Evolutionary conservation across 2,329 filamentous ascomycete species (phyloP).

Genomic region (Trichoderma brevicompactum): DNA sequence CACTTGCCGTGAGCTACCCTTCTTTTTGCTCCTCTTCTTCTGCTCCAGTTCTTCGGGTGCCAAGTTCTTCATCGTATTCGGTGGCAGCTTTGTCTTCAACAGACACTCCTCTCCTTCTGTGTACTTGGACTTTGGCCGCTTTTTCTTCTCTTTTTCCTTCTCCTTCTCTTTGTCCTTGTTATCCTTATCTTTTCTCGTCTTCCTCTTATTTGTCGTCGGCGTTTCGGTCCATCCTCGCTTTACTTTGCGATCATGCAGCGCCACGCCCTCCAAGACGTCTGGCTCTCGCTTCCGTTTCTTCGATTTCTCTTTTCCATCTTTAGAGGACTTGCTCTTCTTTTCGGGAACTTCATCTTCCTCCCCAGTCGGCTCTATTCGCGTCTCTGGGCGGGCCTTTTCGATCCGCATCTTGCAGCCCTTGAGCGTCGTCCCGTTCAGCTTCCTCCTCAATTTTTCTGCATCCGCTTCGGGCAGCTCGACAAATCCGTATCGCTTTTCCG

Average conservation of each 20-base stretch:
- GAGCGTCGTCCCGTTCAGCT: conserved; percentile 82
- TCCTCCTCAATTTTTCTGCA: conserved; percentile 89
- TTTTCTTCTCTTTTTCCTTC: conserved; percentile 61
- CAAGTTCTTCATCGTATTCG: conserved; percentile 50
- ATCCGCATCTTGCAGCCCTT: conserved; percentile 85
- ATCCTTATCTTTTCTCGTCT: conserved; percentile 52
- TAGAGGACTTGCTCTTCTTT: conserved; percentile 44
- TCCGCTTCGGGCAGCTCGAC: conserved; percentile 80
- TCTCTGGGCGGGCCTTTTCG: conserved; percentile 72
- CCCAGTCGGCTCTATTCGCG: conserved; percentile 43
- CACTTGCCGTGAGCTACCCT: conserved; percentile 56
- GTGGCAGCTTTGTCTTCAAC: conserved; percentile 77
- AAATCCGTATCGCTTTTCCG: conserved; percentile 88
- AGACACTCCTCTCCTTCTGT: conserved; percentile 80
- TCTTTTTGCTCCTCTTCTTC: conserved; percentile 66
- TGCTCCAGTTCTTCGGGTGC: conserved; percentile 49
- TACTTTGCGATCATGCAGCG: conserved; percentile 76
- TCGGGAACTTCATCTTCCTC: conserved; percentile 41
- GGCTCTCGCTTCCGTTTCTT: conserved; percentile 58
- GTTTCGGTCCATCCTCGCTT: conserved; percentile 89
- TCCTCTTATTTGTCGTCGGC: conserved; percentile 53
- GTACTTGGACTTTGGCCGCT: conserved; percentile 73
- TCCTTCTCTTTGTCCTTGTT: conserved; percentile 53
- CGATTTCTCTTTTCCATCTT: conserved; percentile 41
- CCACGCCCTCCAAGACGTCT: conserved; percentile 66